Evolutionary conservation across 2,329 filamentous ascomycete genomes (phyloP), one percentile per base, ranked within the genome.

Genomic region (Aspergillus melleus): DNA sequence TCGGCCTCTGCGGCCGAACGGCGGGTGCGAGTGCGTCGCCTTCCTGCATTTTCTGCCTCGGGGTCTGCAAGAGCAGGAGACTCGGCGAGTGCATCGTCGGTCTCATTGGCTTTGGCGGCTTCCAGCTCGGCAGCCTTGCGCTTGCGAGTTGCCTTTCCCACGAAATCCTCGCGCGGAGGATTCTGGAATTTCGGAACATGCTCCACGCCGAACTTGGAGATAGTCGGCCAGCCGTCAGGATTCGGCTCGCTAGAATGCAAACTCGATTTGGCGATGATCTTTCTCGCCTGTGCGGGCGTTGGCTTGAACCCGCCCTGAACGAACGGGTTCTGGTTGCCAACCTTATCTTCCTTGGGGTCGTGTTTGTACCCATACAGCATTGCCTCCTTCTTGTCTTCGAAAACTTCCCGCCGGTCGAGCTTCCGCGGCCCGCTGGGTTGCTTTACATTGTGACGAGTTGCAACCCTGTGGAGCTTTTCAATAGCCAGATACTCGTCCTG

Each of bases 371-470:
- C 83, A 67, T 88, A 88, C 0, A 88, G 73, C 59, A 82, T 81
- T 1, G 85, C 81, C 73, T 88, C 85, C 64, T 86, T 86, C 71
- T 82, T 82, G 64, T 86, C 85, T 66, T 86, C 84, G 61, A 80
- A 86, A 2, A 84, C 69, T n/a, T 76, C 72, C 5, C 75, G 73
- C 12, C 78, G 74, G 11, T 83, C 80, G 20, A 81, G 77, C 62
- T 84, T 83, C 60, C 84, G 82, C 3, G 82, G 79, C 44, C 80
- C 76, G 14, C 75, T 74, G 47, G 80, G 77, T 58, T 79, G 77
- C 68, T 85, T 81, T 16, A 79, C 77, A 14, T 80, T 78, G 51
- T 83, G 84, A 64, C 82, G 72, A 36, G 75, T 77, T 22, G 77
- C 68, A 47, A 64, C 61, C 59, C 76, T 80, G 58, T 86, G 83